Conservation (phyloP, 768 basidiomycete genomes). For the Psilocybe subaeruginosa region DNA sequence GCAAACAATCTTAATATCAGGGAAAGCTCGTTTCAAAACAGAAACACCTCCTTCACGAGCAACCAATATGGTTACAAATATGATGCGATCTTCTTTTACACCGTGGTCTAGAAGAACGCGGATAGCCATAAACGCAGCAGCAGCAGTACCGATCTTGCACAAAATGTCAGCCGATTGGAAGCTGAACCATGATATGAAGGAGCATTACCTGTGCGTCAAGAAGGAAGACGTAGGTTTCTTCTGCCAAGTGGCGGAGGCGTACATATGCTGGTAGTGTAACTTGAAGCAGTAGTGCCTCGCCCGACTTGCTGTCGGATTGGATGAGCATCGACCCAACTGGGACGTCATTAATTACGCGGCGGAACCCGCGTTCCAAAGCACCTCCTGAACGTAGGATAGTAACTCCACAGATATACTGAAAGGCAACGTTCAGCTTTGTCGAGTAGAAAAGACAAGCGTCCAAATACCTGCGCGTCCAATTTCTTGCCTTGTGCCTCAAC, state of each 20-base stretch:
- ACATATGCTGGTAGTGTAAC: constrained; percentile 77
- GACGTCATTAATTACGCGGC: constrained; percentile 83
- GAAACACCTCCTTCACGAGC: constrained; percentile 80
- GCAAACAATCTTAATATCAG: constrained; percentile 80
- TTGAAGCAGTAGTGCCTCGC: constrained; percentile 88
- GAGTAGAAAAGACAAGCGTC: background rate
- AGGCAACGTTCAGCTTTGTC: constrained; percentile 1
- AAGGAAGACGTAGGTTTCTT: constrained; percentile 80
- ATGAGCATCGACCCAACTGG: constrained; percentile 89
- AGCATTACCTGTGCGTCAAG: constrained; percentile 82
- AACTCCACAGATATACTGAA: constrained; percentile 81
- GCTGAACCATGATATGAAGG: background rate
- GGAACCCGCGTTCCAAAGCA: constrained; percentile 89
- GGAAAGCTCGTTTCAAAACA: constrained; percentile 82
- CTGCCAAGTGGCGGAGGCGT: constrained; percentile 65
- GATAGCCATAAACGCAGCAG: constrained; percentile 94
- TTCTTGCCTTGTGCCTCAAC: constrained; percentile 60
- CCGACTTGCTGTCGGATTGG: constrained; percentile 82
- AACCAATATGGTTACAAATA: constrained; percentile 90
- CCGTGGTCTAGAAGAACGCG: constrained; percentile 94
- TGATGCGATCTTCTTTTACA: constrained; percentile 78
- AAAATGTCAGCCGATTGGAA: background rate
- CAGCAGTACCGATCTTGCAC: constrained; percentile 86
- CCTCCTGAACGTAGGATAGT: constrained; percentile 93
- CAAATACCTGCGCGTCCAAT: constrained; percentile 58